phyloP scores from a whole-genome alignment of 164 flowering plant species.

The Chimonanthus praecox region DNA sequence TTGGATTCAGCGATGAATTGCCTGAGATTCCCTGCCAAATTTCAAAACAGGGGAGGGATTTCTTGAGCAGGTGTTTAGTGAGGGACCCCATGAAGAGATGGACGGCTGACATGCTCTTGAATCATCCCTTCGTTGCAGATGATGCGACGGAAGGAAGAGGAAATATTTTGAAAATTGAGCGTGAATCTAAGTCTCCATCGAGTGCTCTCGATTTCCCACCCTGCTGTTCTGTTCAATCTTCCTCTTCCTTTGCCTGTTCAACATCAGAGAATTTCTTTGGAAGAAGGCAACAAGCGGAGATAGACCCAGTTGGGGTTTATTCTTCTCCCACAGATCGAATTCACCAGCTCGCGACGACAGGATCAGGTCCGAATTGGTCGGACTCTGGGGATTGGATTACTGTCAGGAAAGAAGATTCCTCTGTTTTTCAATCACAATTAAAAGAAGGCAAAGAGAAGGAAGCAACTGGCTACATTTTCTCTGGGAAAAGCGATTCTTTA shows the following conservation, averaged over 20 bases:
- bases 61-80: too few species aligned
- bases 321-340: conserved; percentile 20
- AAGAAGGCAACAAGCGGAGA: too few species aligned
- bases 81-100: too few species aligned
- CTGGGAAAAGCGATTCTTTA: not conserved
- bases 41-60: too few species aligned
- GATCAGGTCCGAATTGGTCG: conserved; percentile 25
- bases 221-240: conserved; percentile 15
- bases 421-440: too few species aligned
- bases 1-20: too few species aligned
- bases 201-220: conserved; percentile 37
- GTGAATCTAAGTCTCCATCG: conserved; percentile 28
- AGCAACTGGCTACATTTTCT: not conserved
- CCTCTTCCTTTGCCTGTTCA: conserved; percentile 7
- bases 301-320: not conserved
- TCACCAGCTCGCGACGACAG: conserved; percentile 10
- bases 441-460: too few species aligned
- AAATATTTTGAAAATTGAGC: not conserved
- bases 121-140: conserved; percentile 44
- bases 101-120: conserved; percentile 26
- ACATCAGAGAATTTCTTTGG: not conserved
- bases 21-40: too few species aligned
- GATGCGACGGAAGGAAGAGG: conserved; percentile 1
- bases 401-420: conserved; percentile 11
- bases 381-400: conserved; percentile 21